Conservation (phyloP, 805 yeast genomes). For the Lachancea kluyveri region DNA sequence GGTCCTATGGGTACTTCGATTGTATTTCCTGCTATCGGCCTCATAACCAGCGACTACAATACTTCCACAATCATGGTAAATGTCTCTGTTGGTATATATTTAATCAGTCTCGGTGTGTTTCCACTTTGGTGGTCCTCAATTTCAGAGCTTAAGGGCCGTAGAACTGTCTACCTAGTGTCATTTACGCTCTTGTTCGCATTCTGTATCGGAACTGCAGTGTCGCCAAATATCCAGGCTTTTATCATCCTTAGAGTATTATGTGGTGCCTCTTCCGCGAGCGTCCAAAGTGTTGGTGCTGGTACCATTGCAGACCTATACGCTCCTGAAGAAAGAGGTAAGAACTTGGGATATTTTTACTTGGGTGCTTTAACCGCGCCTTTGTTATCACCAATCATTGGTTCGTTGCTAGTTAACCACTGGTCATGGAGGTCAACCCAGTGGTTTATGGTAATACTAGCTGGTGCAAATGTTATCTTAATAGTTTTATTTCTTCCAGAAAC, state of each 20-base stretch:
- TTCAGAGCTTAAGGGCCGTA: slow-evolving; percentile 68
- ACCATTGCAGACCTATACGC: slow-evolving; percentile 69
- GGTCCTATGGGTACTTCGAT: slow-evolving; percentile 92
- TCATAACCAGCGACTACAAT: slow-evolving; percentile 46
- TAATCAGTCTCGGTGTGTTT: slow-evolving; percentile 66
- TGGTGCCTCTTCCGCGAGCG: slow-evolving; percentile 81
- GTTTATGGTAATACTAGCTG: slow-evolving; percentile 68
- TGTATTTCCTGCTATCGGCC: slow-evolving; percentile 68
- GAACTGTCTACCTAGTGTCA: slow-evolving; percentile 66
- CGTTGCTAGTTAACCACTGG: slow-evolving; percentile 62
- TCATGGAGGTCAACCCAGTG: slow-evolving; percentile 91
- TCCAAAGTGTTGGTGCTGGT: slow-evolving; percentile 87
- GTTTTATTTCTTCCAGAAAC: slow-evolving; percentile 71
- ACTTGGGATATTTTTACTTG: slow-evolving; percentile 73
- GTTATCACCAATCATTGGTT: slow-evolving; percentile 74
- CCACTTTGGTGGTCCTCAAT: slow-evolving; percentile 89
- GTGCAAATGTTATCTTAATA: slow-evolving; percentile 42
- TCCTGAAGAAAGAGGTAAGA: slow-evolving; percentile 65
- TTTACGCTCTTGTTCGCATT: slow-evolving; percentile 59
- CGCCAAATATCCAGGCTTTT: slow-evolving; percentile 54
- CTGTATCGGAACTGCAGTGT: slow-evolving; percentile 63
- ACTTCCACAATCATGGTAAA: slow-evolving; percentile 60
- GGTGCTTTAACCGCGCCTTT: slow-evolving; percentile 82
- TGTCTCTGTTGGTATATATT: slow-evolving; percentile 73
- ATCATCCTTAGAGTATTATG: slow-evolving; percentile 64